Base-by-base conservation (phyloP, 2,329 filamentous ascomycete species). In the Aspergillus sp. region DNA sequence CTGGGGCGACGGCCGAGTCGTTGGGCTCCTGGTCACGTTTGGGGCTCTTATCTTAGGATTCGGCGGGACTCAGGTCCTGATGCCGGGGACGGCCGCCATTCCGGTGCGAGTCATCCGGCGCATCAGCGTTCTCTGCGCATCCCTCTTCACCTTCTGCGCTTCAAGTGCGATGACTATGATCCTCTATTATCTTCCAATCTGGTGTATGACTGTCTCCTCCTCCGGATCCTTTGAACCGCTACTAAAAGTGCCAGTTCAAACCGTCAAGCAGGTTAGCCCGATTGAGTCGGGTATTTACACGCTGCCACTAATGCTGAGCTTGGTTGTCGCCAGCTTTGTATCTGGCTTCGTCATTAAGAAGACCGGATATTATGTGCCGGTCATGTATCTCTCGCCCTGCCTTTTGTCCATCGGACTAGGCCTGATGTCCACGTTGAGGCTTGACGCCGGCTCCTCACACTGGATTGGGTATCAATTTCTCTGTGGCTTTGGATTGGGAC, bases 391-490 rank as follows among this genome's bases (percentile, higher is more conserved):
- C 9, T 47, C 39, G 3, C 39, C 52, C 5, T 47, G 22, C 11
- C 10, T 55, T 29, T 16, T 55, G 24, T 55, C 52, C 2, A 14
- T 49, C 29, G 52, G 42, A 6, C 10, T 47, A 10, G 42, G 52
- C 12, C 20, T 49, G 16, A 31, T 55, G 36, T 47, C 39, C 1
- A 49, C 52, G 5, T 32, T 55, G 3, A 22, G 29, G 12, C 39
- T 22, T 26, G 12, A 31, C 12, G 32, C 39, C 22, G 26, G 24
- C 16, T 18, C 14, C 29, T 31, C 39, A 6, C 39, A 47, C 18
- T 55, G 52, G 52, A 55, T 49, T 26, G 42, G 52, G 6, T 55
- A 55, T 18, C 52, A 55, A 18, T 29, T 55, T 4, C 12, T 55
- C 1, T 31, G 14, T 4, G 52, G 39, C 5, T 47, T 55, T 14